These are phyloP conservation scores for Ustilago tritici DNA, from an alignment of 1,284 basidiomycete genomes.

Conservation along the genomic window DNA sequence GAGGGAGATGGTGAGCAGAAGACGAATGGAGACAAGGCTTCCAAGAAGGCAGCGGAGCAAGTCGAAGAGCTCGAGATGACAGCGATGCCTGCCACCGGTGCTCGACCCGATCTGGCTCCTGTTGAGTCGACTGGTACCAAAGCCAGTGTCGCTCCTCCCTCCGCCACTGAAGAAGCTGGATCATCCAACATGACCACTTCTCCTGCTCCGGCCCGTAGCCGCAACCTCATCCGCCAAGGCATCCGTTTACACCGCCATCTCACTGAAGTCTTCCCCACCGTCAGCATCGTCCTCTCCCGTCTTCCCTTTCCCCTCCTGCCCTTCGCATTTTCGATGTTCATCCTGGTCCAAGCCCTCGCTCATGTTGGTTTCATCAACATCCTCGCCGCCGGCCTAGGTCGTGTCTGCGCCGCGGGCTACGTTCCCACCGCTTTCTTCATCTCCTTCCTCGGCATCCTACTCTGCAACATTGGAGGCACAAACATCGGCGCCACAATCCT, in stretches of 20 bases:
- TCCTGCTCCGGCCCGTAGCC: slow-evolving; percentile 7
- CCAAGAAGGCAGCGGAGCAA: slow-evolving; percentile 16
- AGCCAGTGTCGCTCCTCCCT: background rate
- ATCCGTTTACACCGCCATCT: slow-evolving; percentile 13
- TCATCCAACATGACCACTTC: background rate
- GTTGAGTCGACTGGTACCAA: background rate
- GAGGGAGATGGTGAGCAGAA: slow-evolving; percentile 18
- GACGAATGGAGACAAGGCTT: slow-evolving; percentile 14
- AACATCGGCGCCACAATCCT: slow-evolving; percentile 97
- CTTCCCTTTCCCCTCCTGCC: slow-evolving; percentile 86
- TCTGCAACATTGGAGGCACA: slow-evolving; percentile 90
- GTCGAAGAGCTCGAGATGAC: slow-evolving; percentile 43
- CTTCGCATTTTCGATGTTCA: slow-evolving; percentile 95
- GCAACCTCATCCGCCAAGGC: slow-evolving; percentile 31
- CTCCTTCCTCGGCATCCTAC: slow-evolving; percentile 75
- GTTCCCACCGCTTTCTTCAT: slow-evolving; percentile 72
- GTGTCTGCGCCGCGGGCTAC: slow-evolving; percentile 71
- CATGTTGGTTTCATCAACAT: slow-evolving; percentile 91
- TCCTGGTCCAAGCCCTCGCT: slow-evolving; percentile 86
- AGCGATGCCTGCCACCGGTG: slow-evolving; percentile 20
- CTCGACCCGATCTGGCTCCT: slow-evolving; percentile 18
- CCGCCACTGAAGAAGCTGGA: background rate
- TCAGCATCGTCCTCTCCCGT: slow-evolving; percentile 77
- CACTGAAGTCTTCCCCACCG: slow-evolving; percentile 77
- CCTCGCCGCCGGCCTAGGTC: slow-evolving; percentile 79